Evolutionary conservation across 192 early-diverging fungal genomes (phyloP), one percentile per base, ranked within the genome.

Genomic region (Mortierella antarctica): DNA sequence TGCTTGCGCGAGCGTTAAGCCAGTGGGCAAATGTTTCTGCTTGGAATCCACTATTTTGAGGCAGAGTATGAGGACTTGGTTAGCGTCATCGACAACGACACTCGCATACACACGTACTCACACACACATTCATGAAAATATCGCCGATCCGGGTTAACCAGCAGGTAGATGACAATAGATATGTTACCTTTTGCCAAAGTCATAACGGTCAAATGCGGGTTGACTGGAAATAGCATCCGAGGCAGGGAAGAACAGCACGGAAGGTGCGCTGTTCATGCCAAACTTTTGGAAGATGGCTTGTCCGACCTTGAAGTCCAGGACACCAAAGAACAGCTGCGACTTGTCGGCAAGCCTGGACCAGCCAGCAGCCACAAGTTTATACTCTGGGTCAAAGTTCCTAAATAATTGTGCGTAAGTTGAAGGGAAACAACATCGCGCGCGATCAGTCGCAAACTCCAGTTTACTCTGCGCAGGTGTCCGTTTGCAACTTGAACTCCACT

Each of bases 341-440:
- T 72, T 79, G 40, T 67, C 72, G 23, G 80, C 62, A 15, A 70
- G 73, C 42, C 74, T 76, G 72, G 82, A 83, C 83, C 84, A 91
- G 57, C 87, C 88, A 44, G 68, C 53, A 12, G 91, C 90, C 5
- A 94, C 90, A 18, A 94, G 73, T 56, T 76, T 74, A 71, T 87
- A 89, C 80, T 95, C 94, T 10, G 87, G 84, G 41, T 91, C 90
- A 71, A 94, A 92, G 51, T 91, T 89, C 73, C 94, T 95, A 62
- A 18, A 10, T 42, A 31, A 31, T 31, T 31, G 31, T 31, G 31
- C 31, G 31, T 17, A 55, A 13, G 53, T 56, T 23, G n/a, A 23
- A 71, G 42, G 12, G 20, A 48, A 47, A 17, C 12, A 65, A 10
- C 61, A 50, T 50, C 4, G 31, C 31, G 50, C 50, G 12, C n/a